Conservation (phyloP, 768 basidiomycete genomes). For the Boletus speciosus region DNA sequence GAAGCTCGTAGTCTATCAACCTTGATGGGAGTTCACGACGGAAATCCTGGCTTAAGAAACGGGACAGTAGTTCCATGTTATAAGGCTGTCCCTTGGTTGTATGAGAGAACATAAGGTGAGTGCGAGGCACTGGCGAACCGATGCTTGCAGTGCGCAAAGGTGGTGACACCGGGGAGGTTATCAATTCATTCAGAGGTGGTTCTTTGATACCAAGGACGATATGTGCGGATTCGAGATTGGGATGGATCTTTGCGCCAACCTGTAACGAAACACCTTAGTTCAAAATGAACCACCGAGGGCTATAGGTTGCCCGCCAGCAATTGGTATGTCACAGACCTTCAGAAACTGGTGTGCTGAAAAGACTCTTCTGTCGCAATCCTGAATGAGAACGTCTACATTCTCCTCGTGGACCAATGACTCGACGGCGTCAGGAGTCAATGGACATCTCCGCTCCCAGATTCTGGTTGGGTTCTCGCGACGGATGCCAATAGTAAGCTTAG, state of each 20-base stretch:
- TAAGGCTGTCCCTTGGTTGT: conserved; percentile 85
- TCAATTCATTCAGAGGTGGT: conserved; percentile 61
- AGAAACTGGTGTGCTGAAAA: conserved; percentile 62
- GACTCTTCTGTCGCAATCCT: conserved; percentile 72
- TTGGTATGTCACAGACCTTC: conserved; percentile 42
- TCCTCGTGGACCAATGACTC: conserved; percentile 52
- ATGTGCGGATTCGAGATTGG: conserved; percentile 59
- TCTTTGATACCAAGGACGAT: conserved; percentile 90
- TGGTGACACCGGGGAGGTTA: conserved; percentile 39
- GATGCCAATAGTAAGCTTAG: conserved; percentile 48
- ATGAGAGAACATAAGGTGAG: conserved; percentile 90
- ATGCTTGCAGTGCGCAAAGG: conserved; percentile 17
- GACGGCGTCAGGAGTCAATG: conserved; percentile 76
- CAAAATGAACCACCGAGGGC: background rate
- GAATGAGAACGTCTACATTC: conserved; percentile 66
- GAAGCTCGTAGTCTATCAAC: conserved; percentile 83
- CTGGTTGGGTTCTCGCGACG: conserved; percentile 75
- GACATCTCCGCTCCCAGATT: conserved; percentile 85
- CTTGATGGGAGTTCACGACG: conserved; percentile 35
- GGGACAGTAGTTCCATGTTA: conserved; percentile 74
- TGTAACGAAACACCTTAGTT: conserved; percentile 29
- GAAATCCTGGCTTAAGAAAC: conserved; percentile 46
- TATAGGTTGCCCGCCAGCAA: background rate
- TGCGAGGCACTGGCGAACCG: conserved; percentile 42
- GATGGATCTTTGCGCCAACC: conserved; percentile 73